Percentiles rank a stretch among this genome's conserved stretches.
These are phyloP conservation scores for Magnaporthales sp. DNA, from an alignment of 2,329 filamentous ascomycete genomes.

Conservation along the genomic window DNA sequence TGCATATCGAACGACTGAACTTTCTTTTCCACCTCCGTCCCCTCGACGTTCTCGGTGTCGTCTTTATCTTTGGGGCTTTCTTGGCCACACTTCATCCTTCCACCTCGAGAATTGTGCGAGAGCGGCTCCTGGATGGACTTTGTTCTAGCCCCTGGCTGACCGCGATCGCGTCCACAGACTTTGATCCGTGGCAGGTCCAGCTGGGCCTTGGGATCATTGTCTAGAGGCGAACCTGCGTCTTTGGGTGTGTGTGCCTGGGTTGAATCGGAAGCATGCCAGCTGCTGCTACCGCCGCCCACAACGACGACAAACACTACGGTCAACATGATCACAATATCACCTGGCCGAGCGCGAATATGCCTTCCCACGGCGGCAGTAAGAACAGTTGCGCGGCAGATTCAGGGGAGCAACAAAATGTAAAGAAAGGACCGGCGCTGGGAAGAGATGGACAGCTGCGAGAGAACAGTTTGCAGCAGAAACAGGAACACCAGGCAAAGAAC, in stretches of 20 bases:
- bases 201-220: constrained; percentile 1
- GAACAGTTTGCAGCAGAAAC: constrained; percentile 7
- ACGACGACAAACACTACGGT: constrained; percentile 22
- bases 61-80: background rate
- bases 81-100: background rate
- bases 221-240: background rate
- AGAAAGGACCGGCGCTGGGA: background rate
- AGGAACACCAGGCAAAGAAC: constrained; percentile 8
- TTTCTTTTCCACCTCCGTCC: background rate
- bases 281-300: constrained; percentile 7
- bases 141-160: constrained; percentile 1
- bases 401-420: constrained; percentile 8
- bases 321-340: constrained; percentile 31
- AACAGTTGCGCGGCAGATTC: constrained; percentile 13
- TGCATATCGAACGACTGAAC: background rate
- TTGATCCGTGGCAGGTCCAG: background rate
- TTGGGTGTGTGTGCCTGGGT: constrained; percentile 16
- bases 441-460: constrained; percentile 7
- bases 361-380: constrained; percentile 19
- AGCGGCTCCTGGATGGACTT: constrained; percentile 5
- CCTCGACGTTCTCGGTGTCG: background rate
- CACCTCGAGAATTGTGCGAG: background rate
- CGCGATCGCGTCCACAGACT: constrained; percentile 3
- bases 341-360: constrained; percentile 32
- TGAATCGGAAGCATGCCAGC: constrained; percentile 25